phyloP scores from a whole-genome alignment of 2,329 filamentous ascomycete genomes.

The Arthroderma sp. region DNA sequence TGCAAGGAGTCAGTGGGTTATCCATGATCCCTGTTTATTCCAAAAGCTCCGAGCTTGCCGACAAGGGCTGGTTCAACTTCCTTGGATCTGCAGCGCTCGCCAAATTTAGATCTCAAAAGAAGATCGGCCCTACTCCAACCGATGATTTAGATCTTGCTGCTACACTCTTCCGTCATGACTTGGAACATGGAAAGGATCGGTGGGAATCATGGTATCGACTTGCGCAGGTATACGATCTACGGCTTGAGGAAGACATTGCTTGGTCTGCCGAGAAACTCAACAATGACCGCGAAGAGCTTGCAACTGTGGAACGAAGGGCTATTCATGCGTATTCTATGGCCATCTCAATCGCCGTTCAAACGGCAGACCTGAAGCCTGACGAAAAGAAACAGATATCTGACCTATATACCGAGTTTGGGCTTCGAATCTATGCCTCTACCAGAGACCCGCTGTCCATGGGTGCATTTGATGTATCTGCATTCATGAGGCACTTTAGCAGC shows the following conservation, averaged over 20 bases:
- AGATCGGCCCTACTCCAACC: constrained; percentile 64
- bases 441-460: constrained; percentile 57
- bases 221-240: constrained; percentile 76
- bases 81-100: constrained; percentile 78
- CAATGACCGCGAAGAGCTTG: constrained; percentile 61
- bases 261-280: constrained; percentile 91
- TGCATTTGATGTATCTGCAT: constrained; percentile 51
- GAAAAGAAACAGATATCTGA: constrained; percentile 49
- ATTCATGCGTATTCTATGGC: constrained; percentile 74
- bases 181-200: constrained; percentile 67
- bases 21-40: constrained; percentile 58
- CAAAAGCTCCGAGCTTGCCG: constrained; percentile 58
- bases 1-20: constrained; percentile 64
- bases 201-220: constrained; percentile 90
- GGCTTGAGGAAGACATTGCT: constrained; percentile 73
- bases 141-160: constrained; percentile 75
- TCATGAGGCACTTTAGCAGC: constrained; percentile 49
- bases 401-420: constrained; percentile 57
- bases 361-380: constrained; percentile 43
- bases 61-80: constrained; percentile 83
- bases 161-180: constrained; percentile 65
- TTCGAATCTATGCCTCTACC: constrained; percentile 56
- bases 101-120: constrained; percentile 70
- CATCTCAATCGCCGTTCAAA: constrained; percentile 47
- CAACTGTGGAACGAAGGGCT: constrained; percentile 62